phyloP scores from a whole-genome alignment of 2,329 filamentous ascomycete genomes.

The Cladosporium colombiae region DNA sequence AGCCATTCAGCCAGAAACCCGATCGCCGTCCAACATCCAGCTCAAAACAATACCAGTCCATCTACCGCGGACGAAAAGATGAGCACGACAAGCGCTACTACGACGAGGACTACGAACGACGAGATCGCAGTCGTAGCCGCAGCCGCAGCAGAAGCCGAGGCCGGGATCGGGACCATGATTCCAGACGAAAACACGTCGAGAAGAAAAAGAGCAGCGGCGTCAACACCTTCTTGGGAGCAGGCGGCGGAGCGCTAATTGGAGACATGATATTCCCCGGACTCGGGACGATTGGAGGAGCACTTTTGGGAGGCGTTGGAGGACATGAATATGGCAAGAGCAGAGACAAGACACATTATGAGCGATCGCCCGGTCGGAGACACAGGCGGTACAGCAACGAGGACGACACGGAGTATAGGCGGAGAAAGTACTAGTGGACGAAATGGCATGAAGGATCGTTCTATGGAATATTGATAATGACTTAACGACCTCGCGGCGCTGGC shows the following conservation, averaged over 20 bases:
- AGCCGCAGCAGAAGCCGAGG: conserved; percentile 23
- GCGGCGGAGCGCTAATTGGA: conserved; percentile 47
- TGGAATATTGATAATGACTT: neutral
- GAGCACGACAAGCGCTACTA: conserved; percentile 21
- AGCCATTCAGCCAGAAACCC: neutral
- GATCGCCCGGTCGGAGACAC: conserved; percentile 7
- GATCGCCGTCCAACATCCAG: conserved; percentile 9
- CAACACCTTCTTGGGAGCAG: conserved; percentile 47
- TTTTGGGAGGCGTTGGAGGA: conserved; percentile 46
- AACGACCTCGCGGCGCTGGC: conserved; percentile 11
- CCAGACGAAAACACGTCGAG: conserved; percentile 18
- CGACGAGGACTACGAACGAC: conserved; percentile 13
- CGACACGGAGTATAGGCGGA: conserved; percentile 14
- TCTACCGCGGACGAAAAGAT: conserved; percentile 18
- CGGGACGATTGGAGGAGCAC: conserved; percentile 41
- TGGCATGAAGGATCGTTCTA: neutral
- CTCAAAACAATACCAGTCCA: conserved; percentile 13
- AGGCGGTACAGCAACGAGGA: conserved; percentile 20
- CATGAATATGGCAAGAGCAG: conserved; percentile 42
- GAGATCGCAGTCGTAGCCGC: conserved; percentile 19
- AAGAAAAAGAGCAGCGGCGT: conserved; percentile 31
- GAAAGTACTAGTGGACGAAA: conserved; percentile 4
- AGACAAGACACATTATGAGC: conserved; percentile 15
- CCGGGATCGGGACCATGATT: conserved; percentile 23
- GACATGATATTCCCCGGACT: conserved; percentile 48